phyloP scores from a whole-genome alignment of 345 rosid species.

The Eucalyptus melliodora region DNA sequence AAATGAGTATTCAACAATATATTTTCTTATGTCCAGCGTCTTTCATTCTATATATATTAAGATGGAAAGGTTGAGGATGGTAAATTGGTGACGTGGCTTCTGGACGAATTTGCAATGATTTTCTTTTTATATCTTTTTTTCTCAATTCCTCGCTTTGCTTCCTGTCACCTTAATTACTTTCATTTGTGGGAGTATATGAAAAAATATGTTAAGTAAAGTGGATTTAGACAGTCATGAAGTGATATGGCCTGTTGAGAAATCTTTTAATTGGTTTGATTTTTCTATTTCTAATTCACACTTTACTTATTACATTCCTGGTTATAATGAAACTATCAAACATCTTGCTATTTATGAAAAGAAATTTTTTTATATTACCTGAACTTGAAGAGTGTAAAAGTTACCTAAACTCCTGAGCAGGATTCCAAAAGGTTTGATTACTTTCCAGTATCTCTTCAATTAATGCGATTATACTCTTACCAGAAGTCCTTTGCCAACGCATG shows the following conservation, averaged over 20 bases:
- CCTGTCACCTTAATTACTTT: not conserved
- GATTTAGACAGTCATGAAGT: not conserved
- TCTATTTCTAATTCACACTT: not conserved
- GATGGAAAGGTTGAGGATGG: not conserved
- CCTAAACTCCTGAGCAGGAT: not conserved
- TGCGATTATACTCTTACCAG: not conserved
- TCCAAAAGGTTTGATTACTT: not conserved
- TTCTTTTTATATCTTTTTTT: not conserved
- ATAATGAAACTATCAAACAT: not conserved
- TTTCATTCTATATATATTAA: not conserved
- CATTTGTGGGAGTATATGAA: not conserved
- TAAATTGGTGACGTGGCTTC: not conserved
- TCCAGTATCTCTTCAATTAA: not conserved
- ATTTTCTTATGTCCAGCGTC: not conserved
- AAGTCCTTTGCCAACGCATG: not conserved
- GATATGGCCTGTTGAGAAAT: not conserved
- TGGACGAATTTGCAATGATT: not conserved
- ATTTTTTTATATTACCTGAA: not conserved
- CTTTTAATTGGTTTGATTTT: not conserved
- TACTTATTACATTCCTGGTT: not conserved
- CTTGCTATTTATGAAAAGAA: not conserved
- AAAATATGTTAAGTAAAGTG: not conserved
- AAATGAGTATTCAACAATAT: not conserved
- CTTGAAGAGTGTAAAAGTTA: not conserved
- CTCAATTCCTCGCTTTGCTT: not conserved